Percentiles rank a stretch among this genome's conserved stretches.
phyloP scores from a whole-genome alignment of 2,329 filamentous ascomycete genomes.

The Podosphaera xanthii region DNA sequence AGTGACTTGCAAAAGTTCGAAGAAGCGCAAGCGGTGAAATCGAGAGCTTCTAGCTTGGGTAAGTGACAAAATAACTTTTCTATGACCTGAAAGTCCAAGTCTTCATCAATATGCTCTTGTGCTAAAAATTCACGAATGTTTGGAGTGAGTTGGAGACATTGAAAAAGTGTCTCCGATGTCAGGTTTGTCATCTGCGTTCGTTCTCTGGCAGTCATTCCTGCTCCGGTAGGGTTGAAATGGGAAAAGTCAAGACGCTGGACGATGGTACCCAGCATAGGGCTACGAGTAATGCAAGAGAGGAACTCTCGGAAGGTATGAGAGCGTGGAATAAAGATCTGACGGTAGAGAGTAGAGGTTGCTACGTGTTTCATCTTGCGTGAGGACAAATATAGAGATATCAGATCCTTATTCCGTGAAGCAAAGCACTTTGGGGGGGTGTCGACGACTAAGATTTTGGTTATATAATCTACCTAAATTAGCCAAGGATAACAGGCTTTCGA shows the following conservation, averaged over 20 bases:
- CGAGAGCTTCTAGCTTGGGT: slow-evolving; percentile 36
- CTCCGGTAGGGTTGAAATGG: slow-evolving; percentile 60
- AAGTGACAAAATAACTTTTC: slow-evolving; percentile 28
- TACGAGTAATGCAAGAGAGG: slow-evolving; percentile 40
- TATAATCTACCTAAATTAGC: slow-evolving; percentile 29
- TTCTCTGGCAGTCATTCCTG: slow-evolving; percentile 54
- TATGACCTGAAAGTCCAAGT: slow-evolving; percentile 45
- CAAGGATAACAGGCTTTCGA: slow-evolving; percentile 3
- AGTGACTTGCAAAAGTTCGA: slow-evolving; percentile 43
- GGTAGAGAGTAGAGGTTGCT: slow-evolving; percentile 53
- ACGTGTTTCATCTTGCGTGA: slow-evolving; percentile 52
- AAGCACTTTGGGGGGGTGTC: slow-evolving; percentile 57
- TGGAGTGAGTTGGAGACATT: slow-evolving; percentile 49
- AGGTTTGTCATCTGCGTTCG: slow-evolving; percentile 53
- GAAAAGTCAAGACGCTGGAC: slow-evolving; percentile 66
- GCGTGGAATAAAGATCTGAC: slow-evolving; percentile 61
- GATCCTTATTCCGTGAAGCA: slow-evolving; percentile 52
- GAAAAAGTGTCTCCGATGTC: slow-evolving; percentile 47
- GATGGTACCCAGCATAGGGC: slow-evolving; percentile 48
- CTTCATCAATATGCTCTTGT: slow-evolving; percentile 62
- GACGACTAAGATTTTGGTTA: slow-evolving; percentile 50
- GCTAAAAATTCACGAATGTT: slow-evolving; percentile 56
- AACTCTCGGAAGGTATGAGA: slow-evolving; percentile 69
- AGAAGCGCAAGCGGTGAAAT: slow-evolving; percentile 58
- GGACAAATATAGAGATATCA: slow-evolving; percentile 54